Conservation (phyloP, 2,329 filamentous ascomycete species). For the Setomelanomma holmii region DNA sequence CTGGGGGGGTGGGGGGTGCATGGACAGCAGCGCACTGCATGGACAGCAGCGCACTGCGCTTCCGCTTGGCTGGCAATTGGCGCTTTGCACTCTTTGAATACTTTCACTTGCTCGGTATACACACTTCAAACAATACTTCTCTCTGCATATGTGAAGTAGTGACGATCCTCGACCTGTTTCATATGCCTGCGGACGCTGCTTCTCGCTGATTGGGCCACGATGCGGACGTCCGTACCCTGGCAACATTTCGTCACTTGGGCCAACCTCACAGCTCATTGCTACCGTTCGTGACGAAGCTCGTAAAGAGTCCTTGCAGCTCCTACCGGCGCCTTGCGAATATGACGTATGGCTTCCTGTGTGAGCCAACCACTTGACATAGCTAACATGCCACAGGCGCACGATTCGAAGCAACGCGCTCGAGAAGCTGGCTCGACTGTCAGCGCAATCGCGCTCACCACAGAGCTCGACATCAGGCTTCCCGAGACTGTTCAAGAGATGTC, state of each 20-base stretch:
- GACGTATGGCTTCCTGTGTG: too few species aligned
- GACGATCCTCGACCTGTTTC: too few species aligned
- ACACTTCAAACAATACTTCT: too few species aligned
- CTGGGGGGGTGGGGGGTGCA: background rate
- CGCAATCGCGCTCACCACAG: conserved; percentile 40
- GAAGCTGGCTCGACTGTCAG: conserved; percentile 58
- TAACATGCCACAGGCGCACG: conserved; percentile 37
- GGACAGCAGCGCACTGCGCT: too few species aligned
- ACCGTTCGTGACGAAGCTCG: background rate
- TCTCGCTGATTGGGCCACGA: background rate
- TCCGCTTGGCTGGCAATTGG: too few species aligned
- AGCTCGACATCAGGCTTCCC: conserved; percentile 48
- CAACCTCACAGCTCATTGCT: conserved; percentile 7
- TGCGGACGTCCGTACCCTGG: conserved; percentile 11
- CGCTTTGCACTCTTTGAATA: too few species aligned
- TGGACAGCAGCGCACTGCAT: too few species aligned
- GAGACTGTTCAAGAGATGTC: conserved; percentile 52
- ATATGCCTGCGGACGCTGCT: too few species aligned
- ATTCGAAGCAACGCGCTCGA: conserved; percentile 58
- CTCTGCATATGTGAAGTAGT: too few species aligned
- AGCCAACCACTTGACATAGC: too few species aligned
- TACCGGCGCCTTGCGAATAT: background rate
- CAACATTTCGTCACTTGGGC: conserved; percentile 20
- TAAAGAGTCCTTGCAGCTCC: background rate
- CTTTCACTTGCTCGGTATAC: background rate